These are phyloP conservation scores for Elsinoe arachidis DNA, from an alignment of 2,329 filamentous ascomycete species.

Conservation along the genomic window DNA sequence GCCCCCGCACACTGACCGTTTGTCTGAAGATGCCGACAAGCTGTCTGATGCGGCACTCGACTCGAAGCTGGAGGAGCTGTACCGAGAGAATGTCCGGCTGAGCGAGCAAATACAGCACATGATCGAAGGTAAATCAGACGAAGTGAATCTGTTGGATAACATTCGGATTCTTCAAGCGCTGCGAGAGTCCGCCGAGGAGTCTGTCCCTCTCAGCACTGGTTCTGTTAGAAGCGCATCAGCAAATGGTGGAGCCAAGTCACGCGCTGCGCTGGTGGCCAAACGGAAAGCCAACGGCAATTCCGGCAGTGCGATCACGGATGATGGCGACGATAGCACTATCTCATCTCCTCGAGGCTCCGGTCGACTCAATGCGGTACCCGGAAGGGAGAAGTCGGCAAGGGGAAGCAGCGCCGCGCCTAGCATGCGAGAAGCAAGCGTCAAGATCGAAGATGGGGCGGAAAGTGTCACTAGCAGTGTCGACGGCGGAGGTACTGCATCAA, in stretches of 20 bases:
- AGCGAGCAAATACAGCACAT: conserved; percentile 38
- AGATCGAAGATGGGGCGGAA: conserved; percentile 40
- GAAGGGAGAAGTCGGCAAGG: conserved; percentile 30
- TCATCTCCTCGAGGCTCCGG: conserved; percentile 22
- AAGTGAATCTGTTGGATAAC: conserved; percentile 34
- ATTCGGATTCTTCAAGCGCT: conserved; percentile 41
- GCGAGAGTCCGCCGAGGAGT: conserved; percentile 37
- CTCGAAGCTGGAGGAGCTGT: conserved; percentile 36
- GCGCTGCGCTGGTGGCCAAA: conserved; percentile 14
- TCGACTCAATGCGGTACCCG: conserved; percentile 15
- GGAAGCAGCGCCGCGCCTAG: conserved; percentile 36
- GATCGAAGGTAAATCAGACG: conserved; percentile 35
- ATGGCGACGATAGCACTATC: conserved; percentile 25
- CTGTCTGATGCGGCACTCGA: conserved; percentile 32
- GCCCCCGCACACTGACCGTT: conserved; percentile 7
- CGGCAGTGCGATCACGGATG: conserved; percentile 22
- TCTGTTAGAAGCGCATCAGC: conserved; percentile 1
- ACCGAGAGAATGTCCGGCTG: conserved; percentile 41
- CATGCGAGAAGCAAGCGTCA: conserved; percentile 42
- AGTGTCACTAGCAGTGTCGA: conserved; percentile 36
- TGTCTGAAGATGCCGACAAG: conserved; percentile 21
- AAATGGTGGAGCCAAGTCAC: conserved; percentile 14
- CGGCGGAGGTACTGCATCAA: conserved; percentile 22
- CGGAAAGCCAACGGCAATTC: conserved; percentile 17
- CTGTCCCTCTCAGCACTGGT: conserved; percentile 2